Conservation (phyloP, 2,329 filamentous ascomycete species). For the Fusarium algeriense region DNA sequence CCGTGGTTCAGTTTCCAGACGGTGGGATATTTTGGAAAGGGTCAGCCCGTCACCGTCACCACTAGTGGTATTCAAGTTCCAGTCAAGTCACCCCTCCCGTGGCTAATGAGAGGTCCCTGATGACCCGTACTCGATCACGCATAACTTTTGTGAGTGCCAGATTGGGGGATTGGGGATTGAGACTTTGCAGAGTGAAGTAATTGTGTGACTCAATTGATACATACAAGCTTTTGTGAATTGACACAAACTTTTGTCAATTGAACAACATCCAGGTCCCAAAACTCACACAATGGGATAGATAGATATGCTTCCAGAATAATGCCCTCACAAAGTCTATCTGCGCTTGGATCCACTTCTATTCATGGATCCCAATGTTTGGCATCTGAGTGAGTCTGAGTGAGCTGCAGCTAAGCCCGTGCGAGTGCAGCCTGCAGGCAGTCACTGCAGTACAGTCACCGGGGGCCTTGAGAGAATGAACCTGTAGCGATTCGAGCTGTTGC, state of each 20-base stretch:
- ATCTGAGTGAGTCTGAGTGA: conserved; percentile 18
- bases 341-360: conserved; percentile 6
- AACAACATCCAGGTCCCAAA: not conserved
- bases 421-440: conserved; percentile 39
- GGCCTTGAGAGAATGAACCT: conserved; percentile 16
- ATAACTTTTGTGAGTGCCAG: conserved; percentile 30
- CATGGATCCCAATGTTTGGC: conserved; percentile 13
- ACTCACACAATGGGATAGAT: not conserved
- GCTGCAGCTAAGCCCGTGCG: conserved; percentile 36
- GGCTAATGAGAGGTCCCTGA: conserved; percentile 36
- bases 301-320: conserved; percentile 1
- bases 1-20: conserved; percentile 29
- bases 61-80: not conserved
- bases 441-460: not conserved
- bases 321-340: conserved; percentile 15
- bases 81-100: conserved; percentile 36
- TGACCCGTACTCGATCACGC: conserved; percentile 37
- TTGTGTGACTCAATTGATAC: conserved; percentile 2
- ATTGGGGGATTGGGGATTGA: conserved; percentile 7
- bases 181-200: conserved; percentile 2
- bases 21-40: conserved; percentile 45
- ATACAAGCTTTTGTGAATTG: conserved; percentile 2
- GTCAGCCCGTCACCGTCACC: conserved; percentile 32
- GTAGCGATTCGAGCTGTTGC: conserved; percentile 35
- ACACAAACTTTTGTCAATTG: conserved; percentile 5